These are phyloP conservation scores for Trypanosoma boissoni DNA, from an alignment of 208 protist genomes.

Conservation along the genomic window DNA sequence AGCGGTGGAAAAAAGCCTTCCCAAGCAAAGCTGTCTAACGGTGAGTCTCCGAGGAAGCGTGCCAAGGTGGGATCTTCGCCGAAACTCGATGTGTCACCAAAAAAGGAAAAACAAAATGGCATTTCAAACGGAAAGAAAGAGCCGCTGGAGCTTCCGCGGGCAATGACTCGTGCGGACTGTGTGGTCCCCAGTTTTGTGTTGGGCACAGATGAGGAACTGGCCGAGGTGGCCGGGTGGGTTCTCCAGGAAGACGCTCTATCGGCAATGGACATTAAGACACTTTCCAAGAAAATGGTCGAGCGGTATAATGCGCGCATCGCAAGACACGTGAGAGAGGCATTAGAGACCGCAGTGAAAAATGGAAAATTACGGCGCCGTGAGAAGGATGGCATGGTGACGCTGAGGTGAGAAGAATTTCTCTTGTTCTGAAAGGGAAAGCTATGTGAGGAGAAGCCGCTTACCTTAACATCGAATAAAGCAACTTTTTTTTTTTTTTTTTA, in stretches of 20 bases:
- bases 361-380: slow-evolving; percentile 39
- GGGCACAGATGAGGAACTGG: slow-evolving; percentile 45
- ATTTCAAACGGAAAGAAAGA: neutral
- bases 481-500: too few species aligned
- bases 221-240: slow-evolving; percentile 46
- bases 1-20: neutral
- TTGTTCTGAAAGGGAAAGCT: too few species aligned
- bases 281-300: slow-evolving; percentile 50
- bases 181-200: slow-evolving; percentile 61
- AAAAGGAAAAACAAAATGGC: slow-evolving; percentile 5
- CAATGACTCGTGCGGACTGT: slow-evolving; percentile 25
- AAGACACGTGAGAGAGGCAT: slow-evolving; percentile 42
- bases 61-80: too few species aligned
- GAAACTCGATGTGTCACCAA: neutral
- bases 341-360: slow-evolving; percentile 35
- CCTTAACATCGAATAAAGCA: too few species aligned
- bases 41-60: too few species aligned
- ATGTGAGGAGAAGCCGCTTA: too few species aligned
- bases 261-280: slow-evolving; percentile 36
- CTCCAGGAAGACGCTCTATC: slow-evolving; percentile 27
- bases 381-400: slow-evolving; percentile 37
- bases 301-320: slow-evolving; percentile 63
- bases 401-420: neutral
- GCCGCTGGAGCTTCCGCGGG: slow-evolving; percentile 8
- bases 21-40: slow-evolving; percentile 3